A percentile compares a stretch with the other conserved stretches of the same genome.
Evolutionary conservation across 2,329 filamentous ascomycete genomes (phyloP).

Genomic region (Alternaria metachromatica): DNA sequence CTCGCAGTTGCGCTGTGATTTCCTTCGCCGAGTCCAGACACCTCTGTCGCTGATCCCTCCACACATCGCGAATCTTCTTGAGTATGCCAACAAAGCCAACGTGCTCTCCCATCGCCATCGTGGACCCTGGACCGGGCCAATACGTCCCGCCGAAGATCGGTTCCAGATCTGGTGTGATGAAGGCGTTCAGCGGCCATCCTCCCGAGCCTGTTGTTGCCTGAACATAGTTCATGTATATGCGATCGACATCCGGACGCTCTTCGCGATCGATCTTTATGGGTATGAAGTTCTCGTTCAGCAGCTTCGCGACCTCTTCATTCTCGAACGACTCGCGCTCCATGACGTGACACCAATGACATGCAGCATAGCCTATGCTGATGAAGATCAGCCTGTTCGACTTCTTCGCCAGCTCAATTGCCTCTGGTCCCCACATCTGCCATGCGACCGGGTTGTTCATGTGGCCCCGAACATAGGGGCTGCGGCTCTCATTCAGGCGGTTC

Average conservation of each 20-base stretch:
- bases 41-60: constrained; percentile 82
- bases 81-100: constrained; percentile 85
- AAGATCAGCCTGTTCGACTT: constrained; percentile 88
- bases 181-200: constrained; percentile 96
- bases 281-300: constrained; percentile 87
- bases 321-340: constrained; percentile 93
- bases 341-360: constrained; percentile 91
- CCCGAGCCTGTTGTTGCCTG: constrained; percentile 89
- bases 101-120: constrained; percentile 57
- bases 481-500: constrained; percentile 67
- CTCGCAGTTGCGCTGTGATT: constrained; percentile 78
- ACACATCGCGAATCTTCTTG: constrained; percentile 74
- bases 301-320: constrained; percentile 76
- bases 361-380: constrained; percentile 91
- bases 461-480: constrained; percentile 72
- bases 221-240: constrained; percentile 98
- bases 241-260: constrained; percentile 90
- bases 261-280: constrained; percentile 94
- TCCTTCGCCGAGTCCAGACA: constrained; percentile 84
- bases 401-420: constrained; percentile 77
- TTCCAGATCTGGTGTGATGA: constrained; percentile 89
- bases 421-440: constrained; percentile 88
- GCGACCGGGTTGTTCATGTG: constrained; percentile 83
- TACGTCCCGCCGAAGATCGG: constrained; percentile 97
- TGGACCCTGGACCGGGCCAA: constrained; percentile 81